These are phyloP conservation scores for Viola odorata DNA, from an alignment of 345 rosid species.

Conservation along the genomic window DNA sequence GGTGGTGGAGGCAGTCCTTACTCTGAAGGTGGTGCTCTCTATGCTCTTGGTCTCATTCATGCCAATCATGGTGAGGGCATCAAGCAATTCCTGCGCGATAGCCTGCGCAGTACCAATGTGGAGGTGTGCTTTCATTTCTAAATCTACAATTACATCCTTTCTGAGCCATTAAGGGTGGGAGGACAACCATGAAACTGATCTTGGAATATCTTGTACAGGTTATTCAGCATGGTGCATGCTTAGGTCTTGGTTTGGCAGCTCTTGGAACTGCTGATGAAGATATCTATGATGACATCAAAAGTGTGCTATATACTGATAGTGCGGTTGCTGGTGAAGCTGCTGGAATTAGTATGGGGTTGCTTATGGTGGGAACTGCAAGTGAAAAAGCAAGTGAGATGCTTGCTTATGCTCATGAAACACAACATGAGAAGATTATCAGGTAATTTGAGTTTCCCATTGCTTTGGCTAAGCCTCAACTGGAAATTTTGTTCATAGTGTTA, in stretches of 20 bases:
- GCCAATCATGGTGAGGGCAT: conserved; percentile 99
- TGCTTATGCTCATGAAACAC: conserved; percentile 95
- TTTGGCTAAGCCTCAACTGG: not conserved
- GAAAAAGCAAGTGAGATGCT: conserved; percentile 99
- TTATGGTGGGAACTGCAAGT: conserved; percentile 98
- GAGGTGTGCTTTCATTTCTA: conserved; percentile 50
- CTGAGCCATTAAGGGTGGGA: not conserved
- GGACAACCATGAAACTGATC: conserved; percentile 1
- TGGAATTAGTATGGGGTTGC: conserved; percentile 96
- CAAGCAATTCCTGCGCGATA: conserved; percentile 90
- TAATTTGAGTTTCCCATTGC: conserved; percentile 20
- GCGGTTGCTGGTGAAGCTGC: conserved; percentile 99
- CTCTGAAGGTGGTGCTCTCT: conserved; percentile 98
- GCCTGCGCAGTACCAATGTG: conserved; percentile 78
- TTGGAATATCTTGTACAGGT: conserved; percentile 48
- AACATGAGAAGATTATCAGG: conserved; percentile 98
- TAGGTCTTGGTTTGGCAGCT: conserved; percentile 99
- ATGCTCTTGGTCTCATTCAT: conserved; percentile 96
- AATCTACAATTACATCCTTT: conserved; percentile 4
- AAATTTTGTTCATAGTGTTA: not conserved
- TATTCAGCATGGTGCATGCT: conserved; percentile 98
- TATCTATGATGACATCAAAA: conserved; percentile 83
- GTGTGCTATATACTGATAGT: conserved; percentile 79
- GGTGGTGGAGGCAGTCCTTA: conserved; percentile 97
- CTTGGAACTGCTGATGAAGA: conserved; percentile 98